Percentiles rank a stretch among this genome's conserved stretches.
Evolutionary conservation across 352 stramenopile genomes (phyloP).

Genomic region (Saprolegnia parasitica): DNA sequence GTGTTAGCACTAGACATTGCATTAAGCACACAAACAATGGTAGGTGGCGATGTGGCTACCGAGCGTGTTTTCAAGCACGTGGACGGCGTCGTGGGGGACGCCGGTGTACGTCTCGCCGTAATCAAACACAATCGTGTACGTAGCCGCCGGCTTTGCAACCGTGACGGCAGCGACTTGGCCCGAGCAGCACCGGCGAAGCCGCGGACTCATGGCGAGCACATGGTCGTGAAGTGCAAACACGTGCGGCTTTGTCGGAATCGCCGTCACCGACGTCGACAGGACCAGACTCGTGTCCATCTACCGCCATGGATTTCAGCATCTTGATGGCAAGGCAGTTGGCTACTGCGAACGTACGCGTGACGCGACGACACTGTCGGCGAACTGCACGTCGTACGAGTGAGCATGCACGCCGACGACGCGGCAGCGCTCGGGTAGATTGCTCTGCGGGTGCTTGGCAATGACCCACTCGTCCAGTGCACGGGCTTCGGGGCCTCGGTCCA

Average conservation of each 20-base stretch:
- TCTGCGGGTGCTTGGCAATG: slow-evolving; percentile 14
- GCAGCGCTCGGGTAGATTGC: slow-evolving; percentile 4
- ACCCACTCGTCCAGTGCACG: slow-evolving; percentile 11
- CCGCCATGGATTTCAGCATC: no score
- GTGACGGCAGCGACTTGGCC: slow-evolving; percentile 8
- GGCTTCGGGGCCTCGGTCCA: background rate
- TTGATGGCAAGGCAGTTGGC: no score
- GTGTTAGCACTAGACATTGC: slow-evolving; percentile 3
- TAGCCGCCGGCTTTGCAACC: background rate
- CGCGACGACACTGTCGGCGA: slow-evolving; percentile 1
- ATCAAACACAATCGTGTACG: slow-evolving; percentile 24
- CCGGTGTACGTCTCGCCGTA: slow-evolving; percentile 14
- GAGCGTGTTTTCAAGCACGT: background rate
- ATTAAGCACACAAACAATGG: no score
- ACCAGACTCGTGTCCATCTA: background rate
- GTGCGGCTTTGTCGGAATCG: background rate
- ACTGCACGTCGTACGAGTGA: slow-evolving; percentile 13
- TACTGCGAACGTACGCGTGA: background rate
- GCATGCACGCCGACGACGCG: background rate
- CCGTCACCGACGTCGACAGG: background rate
- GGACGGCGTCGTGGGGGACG: slow-evolving; percentile 2
- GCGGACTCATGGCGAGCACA: slow-evolving; percentile 14
- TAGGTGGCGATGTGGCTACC: slow-evolving; percentile 4
- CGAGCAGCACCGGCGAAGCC: slow-evolving; percentile 19
- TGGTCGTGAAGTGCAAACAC: slow-evolving; percentile 4